A percentile compares a stretch with the other conserved stretches of the same genome.
Conservation (phyloP, 805 yeast genomes). For the Saccharomycopsis sp. region DNA sequence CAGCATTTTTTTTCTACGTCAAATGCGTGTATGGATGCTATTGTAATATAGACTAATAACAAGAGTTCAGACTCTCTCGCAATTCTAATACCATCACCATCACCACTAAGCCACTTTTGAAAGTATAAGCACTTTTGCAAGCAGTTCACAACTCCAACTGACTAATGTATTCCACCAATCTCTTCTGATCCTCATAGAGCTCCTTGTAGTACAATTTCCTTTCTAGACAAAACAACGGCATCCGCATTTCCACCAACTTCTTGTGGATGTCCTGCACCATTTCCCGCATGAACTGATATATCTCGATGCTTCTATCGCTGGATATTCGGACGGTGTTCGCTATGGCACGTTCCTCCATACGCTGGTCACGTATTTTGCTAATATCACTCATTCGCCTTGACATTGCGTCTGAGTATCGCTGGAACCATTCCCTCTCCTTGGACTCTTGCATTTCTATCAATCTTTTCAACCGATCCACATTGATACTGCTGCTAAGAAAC, state of each 20-base stretch:
- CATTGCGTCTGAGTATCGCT: neutral
- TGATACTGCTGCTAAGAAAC: neutral
- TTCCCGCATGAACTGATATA: neutral
- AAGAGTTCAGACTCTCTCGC: too few species aligned
- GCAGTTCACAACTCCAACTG: neutral
- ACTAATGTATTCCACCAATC: neutral
- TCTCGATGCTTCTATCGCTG: neutral
- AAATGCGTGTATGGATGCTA: too few species aligned
- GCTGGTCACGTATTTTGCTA: neutral
- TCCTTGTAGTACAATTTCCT: neutral
- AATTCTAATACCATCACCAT: too few species aligned
- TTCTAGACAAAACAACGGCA: neutral
- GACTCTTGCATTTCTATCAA: neutral
- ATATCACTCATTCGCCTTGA: neutral
- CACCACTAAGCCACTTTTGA: too few species aligned
- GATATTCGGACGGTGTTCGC: neutral
- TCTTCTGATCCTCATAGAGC: neutral
- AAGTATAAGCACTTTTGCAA: too few species aligned
- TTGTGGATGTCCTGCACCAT: neutral
- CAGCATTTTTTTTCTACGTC: too few species aligned
- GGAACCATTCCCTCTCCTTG: neutral
- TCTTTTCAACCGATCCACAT: neutral
- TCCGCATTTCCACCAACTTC: neutral
- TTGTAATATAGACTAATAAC: too few species aligned
- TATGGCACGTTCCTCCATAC: neutral